Evolutionary conservation across 2,329 filamentous ascomycete species (phyloP), one percentile per base, ranked within the genome.

Genomic region (Penicillium oxalicum): DNA sequence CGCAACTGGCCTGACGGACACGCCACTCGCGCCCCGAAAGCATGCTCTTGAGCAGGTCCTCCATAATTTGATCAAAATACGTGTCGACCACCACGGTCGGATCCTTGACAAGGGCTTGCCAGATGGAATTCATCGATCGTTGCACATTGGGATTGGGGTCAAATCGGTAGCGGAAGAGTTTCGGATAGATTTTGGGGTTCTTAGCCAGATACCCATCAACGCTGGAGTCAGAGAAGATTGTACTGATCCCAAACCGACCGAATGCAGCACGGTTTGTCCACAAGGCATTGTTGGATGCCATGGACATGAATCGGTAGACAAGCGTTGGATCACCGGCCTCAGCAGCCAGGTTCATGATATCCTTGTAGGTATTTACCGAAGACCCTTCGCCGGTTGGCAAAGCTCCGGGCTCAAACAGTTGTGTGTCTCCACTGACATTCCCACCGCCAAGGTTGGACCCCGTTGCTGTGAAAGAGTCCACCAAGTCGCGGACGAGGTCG

Each of bases 181-280:
- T 97, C 0, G 91, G 89, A 61, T 96, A 97, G 12, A 98, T 80
- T 66, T 95, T 96, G 0, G 91, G 90, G 60, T 97, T 95, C 50
- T 93, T 79, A 0, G 80, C 73, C n/a, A 86, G 70, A 61, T 84
- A 84, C 1, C 80, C 80, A 58, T 82, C 78, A 11, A 81, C 76
- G 50, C 78, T 82, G 0, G 91, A 91, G 61, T 95, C 89, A 0
- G 89, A 93, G 41, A 98, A 80, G 52, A 98, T 91, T 57, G 81
- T 93, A 66, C 90, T 94, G 43, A 98, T 78, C 0, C 93, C 93
- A 57, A 97, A 96, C 9, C 90, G 81, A 2, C 93, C 93, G 69
- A 98, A 97, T 0, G 93, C 93, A 1, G 93, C 94, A 44, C 93
- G 82, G n/a, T 90, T 95, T 1, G 90, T 91, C 93, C 93, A 98